These are phyloP conservation scores for Pleoardoris graminearum DNA, from an alignment of 2,329 filamentous ascomycete genomes.

Conservation along the genomic window DNA sequence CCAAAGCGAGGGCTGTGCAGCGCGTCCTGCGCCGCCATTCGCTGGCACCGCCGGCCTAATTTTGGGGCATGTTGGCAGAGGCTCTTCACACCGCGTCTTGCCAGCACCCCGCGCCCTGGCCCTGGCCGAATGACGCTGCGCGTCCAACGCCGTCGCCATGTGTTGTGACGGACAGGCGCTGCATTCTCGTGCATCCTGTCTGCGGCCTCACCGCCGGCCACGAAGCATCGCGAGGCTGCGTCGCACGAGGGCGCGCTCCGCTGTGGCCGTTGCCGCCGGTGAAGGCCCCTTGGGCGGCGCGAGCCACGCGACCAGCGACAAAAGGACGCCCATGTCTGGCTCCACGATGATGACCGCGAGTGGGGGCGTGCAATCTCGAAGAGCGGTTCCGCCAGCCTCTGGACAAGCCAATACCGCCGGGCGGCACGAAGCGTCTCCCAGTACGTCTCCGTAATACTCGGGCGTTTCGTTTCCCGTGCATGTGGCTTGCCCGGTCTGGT, in stretches of 20 bases:
- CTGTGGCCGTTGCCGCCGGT: conserved; percentile 2
- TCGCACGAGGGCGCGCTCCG: background rate
- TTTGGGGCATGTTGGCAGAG: too few species aligned
- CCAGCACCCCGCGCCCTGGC: conserved; percentile 2
- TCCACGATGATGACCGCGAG: conserved; percentile 22
- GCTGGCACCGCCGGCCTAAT: conserved; percentile 8
- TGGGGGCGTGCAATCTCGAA: conserved; percentile 9
- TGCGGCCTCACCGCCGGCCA: conserved; percentile 25
- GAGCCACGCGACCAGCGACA: conserved; percentile 6
- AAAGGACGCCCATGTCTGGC: conserved; percentile 5
- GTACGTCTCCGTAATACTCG: conserved; percentile 25
- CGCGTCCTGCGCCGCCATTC: conserved; percentile 7
- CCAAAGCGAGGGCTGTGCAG: conserved; percentile 21
- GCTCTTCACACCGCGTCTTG: conserved; percentile 35
- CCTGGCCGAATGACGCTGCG: conserved; percentile 7
- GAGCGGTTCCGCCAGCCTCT: conserved; percentile 7
- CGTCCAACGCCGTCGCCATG: background rate
- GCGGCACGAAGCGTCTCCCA: background rate
- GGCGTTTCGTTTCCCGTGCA: conserved; percentile 28
- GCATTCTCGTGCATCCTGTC: conserved; percentile 18
- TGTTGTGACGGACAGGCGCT: background rate
- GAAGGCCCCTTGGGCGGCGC: background rate
- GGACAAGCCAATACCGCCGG: background rate
- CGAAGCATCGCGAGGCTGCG: conserved; percentile 12
- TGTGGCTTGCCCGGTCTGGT: conserved; percentile 19